phyloP scores from a whole-genome alignment of 148 eudicot species.

The Chenopodium quinoa region DNA sequence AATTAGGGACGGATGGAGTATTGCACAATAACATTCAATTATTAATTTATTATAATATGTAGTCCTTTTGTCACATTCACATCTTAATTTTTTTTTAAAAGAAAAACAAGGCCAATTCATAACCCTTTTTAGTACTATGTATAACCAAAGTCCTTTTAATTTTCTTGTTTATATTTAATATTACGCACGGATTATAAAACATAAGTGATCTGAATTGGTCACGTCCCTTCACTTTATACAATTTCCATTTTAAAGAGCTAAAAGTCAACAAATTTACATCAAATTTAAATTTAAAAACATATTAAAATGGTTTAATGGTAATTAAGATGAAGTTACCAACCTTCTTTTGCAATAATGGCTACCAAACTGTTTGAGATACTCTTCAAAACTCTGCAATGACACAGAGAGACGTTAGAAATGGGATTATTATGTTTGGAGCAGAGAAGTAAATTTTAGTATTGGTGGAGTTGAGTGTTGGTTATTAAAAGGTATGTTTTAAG shows the following conservation, averaged over 20 bases:
- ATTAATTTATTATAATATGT: no score
- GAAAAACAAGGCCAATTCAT: no score
- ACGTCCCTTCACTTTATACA: neutral
- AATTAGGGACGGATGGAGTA: no score
- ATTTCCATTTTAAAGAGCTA: neutral
- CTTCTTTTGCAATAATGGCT: constrained; percentile 76
- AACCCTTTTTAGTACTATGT: no score
- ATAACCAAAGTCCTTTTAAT: no score
- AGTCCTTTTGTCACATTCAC: no score
- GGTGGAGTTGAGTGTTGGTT: neutral
- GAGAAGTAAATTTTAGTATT: neutral
- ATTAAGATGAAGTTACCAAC: constrained; percentile 26
- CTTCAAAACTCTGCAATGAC: constrained; percentile 54
- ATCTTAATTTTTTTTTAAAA: no score
- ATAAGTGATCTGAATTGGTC: neutral
- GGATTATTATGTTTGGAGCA: neutral
- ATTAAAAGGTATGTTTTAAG: neutral
- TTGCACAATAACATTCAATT: no score
- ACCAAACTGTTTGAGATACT: constrained; percentile 62
- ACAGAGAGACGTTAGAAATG: neutral
- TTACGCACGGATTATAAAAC: no score
- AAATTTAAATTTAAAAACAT: neutral
- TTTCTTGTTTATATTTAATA: no score
- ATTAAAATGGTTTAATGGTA: neutral
- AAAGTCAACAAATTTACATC: neutral